phyloP scores from a whole-genome alignment of 2,329 filamentous ascomycete genomes.

The Fusarium euwallaceae region DNA sequence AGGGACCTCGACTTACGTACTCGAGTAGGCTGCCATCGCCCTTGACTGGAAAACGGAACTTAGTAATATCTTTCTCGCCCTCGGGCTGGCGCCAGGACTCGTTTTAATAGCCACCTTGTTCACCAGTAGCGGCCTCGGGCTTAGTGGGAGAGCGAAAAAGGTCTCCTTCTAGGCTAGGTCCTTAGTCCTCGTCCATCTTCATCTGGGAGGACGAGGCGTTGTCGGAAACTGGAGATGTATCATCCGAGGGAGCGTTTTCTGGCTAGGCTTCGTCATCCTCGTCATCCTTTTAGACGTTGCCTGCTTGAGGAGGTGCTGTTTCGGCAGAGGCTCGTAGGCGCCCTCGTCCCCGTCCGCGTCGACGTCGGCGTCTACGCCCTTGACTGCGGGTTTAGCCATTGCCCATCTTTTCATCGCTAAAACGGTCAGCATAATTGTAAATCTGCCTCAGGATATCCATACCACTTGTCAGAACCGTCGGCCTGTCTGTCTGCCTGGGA shows the following conservation, averaged over 20 bases:
- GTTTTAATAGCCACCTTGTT: background rate
- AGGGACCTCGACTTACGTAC: background rate
- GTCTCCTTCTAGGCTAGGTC: background rate
- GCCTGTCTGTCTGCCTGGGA: background rate
- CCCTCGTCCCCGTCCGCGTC: background rate
- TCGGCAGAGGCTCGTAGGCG: background rate
- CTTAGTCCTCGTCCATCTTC: background rate
- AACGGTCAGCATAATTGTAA: background rate
- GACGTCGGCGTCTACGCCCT: background rate
- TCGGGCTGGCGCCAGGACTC: background rate
- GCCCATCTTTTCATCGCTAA: background rate
- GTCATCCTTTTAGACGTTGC: background rate
- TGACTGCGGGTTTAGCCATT: background rate
- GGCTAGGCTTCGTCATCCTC: background rate
- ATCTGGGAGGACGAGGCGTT: background rate
- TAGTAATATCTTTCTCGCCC: background rate
- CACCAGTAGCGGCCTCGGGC: background rate
- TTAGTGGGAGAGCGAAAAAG: background rate
- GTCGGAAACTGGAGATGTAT: background rate
- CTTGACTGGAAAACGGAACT: background rate
- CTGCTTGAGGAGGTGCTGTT: background rate
- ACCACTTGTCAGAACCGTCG: background rate
- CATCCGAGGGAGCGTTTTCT: background rate
- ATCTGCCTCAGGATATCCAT: background rate
- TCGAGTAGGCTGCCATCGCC: background rate